Evolutionary conservation across 345 rosid species (phyloP).

Genomic region (Hibiscus tridactylites): DNA sequence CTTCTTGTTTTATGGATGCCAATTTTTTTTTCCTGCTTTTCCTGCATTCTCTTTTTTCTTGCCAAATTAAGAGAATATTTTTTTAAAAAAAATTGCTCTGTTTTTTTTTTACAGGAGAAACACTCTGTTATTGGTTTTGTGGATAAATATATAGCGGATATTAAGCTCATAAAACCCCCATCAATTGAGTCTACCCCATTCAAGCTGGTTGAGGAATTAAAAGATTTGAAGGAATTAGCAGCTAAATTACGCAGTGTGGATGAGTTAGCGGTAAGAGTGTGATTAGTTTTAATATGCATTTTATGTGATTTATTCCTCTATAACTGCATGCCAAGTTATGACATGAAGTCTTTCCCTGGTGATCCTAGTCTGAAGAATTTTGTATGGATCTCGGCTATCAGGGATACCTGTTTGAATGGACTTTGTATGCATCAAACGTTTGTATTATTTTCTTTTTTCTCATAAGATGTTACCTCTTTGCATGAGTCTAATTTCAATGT

Average conservation of each 20-base stretch:
- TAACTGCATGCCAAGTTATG: background rate
- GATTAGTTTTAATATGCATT: background rate
- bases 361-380: background rate
- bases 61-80: too few species aligned
- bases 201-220: slow-evolving; percentile 67
- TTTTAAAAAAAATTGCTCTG: too few species aligned
- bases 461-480: background rate
- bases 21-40: background rate
- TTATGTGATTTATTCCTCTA: background rate
- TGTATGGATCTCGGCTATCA: background rate
- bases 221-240: slow-evolving; percentile 71
- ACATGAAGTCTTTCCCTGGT: background rate
- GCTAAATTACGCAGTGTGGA: slow-evolving; percentile 47
- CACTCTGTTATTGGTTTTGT: slow-evolving; percentile 68
- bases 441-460: background rate
- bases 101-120: slow-evolving; percentile 41
- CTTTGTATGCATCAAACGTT: background rate
- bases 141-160: slow-evolving; percentile 33
- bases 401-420: background rate
- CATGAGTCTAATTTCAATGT: background rate
- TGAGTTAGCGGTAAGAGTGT: slow-evolving; percentile 71
- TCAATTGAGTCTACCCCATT: slow-evolving; percentile 54
- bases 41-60: background rate
- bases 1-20: background rate
- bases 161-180: slow-evolving; percentile 37